Conservation (phyloP, 2,329 filamentous ascomycete species). For the Fusarium temperatum region DNA sequence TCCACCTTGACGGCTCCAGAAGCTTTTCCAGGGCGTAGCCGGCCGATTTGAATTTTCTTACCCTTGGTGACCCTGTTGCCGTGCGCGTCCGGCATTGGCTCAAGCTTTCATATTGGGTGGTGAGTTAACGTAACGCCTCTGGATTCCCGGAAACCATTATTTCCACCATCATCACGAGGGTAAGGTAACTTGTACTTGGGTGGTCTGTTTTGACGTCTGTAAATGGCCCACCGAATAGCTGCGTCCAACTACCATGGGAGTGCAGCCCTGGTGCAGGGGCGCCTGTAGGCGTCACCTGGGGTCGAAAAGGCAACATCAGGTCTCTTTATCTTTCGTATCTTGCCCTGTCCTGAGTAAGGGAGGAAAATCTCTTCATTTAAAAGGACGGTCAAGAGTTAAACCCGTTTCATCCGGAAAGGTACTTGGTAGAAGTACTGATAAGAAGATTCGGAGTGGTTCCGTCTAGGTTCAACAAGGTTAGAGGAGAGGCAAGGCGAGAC, state of each 20-base stretch:
- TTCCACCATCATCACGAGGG: constrained; percentile 10
- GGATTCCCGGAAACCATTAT: constrained; percentile 15
- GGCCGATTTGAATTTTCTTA: constrained; percentile 10
- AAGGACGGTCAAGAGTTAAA: constrained; percentile 30
- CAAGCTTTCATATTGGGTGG: constrained; percentile 23
- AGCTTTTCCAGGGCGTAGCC: constrained; percentile 21
- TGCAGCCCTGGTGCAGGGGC: constrained; percentile 36
- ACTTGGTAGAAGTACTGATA: constrained; percentile 40
- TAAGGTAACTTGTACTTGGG: constrained; percentile 34
- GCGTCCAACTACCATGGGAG: constrained; percentile 10
- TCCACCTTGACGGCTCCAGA: constrained; percentile 29
- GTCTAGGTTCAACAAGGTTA: constrained; percentile 17
- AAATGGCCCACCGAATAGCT: constrained; percentile 11
- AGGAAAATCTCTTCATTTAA: constrained; percentile 15
- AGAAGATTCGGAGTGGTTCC: constrained; percentile 36
- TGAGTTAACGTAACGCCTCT: constrained; percentile 34
- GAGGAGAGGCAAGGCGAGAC: constrained; percentile 7
- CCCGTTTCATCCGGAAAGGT: constrained; percentile 24
- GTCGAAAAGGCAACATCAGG: constrained; percentile 35
- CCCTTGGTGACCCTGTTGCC: background rate
- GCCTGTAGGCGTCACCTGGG: constrained; percentile 35
- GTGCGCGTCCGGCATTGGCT: constrained; percentile 22
- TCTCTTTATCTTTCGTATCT: constrained; percentile 23
- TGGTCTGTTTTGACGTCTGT: constrained; percentile 3
- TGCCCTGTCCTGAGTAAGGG: constrained; percentile 7